Conservation (phyloP, 2,329 filamentous ascomycete species). For the Metarhizium sp. region DNA sequence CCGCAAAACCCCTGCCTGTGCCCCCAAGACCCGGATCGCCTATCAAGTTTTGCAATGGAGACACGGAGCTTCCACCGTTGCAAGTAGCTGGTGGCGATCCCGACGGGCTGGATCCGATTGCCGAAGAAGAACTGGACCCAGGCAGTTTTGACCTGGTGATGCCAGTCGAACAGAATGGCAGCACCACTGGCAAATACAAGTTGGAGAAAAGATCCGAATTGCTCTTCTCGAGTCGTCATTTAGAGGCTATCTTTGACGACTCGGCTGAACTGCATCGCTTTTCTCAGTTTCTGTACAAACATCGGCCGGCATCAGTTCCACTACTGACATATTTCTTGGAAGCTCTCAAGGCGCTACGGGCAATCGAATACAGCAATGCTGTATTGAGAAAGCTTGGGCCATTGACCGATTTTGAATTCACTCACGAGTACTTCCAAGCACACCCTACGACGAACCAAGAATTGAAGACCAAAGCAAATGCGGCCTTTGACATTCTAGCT, state of each 20-base stretch:
- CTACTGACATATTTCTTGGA: slow-evolving; percentile 64
- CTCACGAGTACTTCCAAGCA: slow-evolving; percentile 6
- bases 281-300: slow-evolving; percentile 52
- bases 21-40: neutral
- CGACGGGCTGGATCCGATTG: slow-evolving; percentile 26
- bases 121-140: slow-evolving; percentile 25
- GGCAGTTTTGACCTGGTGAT: slow-evolving; percentile 27
- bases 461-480: slow-evolving; percentile 51
- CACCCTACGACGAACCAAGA: slow-evolving; percentile 41
- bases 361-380: slow-evolving; percentile 63
- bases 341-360: slow-evolving; percentile 58
- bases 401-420: slow-evolving; percentile 8
- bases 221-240: slow-evolving; percentile 57
- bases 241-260: slow-evolving; percentile 56
- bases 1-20: slow-evolving; percentile 7
- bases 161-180: slow-evolving; percentile 9
- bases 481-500: slow-evolving; percentile 54
- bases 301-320: slow-evolving; percentile 53
- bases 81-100: slow-evolving; percentile 8
- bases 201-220: slow-evolving; percentile 55
- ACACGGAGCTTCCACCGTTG: slow-evolving; percentile 4
- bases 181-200: slow-evolving; percentile 25
- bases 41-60: neutral
- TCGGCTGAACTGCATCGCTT: slow-evolving; percentile 55
- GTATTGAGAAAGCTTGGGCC: slow-evolving; percentile 22